These are phyloP conservation scores for Puccinia hordei DNA, from an alignment of 1,284 basidiomycete genomes.

Conservation along the genomic window DNA sequence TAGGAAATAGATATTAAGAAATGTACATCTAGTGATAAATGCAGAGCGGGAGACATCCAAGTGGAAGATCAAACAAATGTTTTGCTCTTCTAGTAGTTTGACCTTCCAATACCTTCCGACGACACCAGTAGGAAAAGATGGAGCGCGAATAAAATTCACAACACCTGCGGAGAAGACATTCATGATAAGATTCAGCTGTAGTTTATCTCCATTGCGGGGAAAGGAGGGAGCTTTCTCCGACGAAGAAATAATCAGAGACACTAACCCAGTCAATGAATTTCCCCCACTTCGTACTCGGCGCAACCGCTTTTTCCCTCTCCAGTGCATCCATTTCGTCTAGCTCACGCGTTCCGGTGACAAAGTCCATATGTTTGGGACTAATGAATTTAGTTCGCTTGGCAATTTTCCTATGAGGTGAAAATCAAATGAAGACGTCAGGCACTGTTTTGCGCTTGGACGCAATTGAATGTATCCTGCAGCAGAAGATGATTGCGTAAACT, in stretches of 20 bases:
- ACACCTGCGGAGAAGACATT: neutral
- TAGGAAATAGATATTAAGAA: neutral
- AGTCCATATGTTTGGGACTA: conserved; percentile 72
- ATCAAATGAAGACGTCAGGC: conserved; percentile 6
- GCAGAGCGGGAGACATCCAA: neutral
- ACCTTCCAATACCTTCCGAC: neutral
- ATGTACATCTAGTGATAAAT: conserved; percentile 22
- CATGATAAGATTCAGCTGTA: neutral
- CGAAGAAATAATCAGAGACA: neutral
- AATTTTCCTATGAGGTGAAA: conserved; percentile 38
- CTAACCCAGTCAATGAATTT: conserved; percentile 39
- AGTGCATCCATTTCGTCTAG: conserved; percentile 54
- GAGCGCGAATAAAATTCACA: neutral
- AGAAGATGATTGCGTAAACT: conserved; percentile 62
- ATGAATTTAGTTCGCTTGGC: conserved; percentile 60
- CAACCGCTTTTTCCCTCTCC: conserved; percentile 19
- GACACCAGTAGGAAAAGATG: neutral
- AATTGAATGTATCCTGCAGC: conserved; percentile 59
- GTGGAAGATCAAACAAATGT: neutral
- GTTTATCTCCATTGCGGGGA: neutral
- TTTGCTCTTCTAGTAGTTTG: neutral
- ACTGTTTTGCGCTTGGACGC: neutral
- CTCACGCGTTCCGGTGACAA: conserved; percentile 64
- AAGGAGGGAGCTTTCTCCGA: neutral
- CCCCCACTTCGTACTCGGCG: neutral